These are phyloP conservation scores for Arthrocladium fulminans DNA, from an alignment of 2,329 filamentous ascomycete genomes.

Conservation along the genomic window DNA sequence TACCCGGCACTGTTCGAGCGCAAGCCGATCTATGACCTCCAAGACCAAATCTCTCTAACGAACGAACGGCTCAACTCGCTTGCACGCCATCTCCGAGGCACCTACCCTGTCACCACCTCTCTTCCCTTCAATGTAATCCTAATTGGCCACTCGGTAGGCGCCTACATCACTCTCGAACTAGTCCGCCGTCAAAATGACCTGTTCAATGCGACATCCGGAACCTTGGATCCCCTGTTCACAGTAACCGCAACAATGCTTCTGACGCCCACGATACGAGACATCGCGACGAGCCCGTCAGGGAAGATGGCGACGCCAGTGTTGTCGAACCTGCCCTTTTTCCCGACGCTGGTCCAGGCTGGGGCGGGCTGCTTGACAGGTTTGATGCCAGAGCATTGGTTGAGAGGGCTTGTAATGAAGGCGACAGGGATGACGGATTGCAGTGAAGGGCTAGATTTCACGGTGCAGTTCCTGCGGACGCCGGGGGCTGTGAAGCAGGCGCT, in stretches of 20 bases:
- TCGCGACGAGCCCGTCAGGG: conserved; percentile 55
- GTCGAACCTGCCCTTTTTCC: conserved; percentile 40
- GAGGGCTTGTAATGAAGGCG: conserved; percentile 33
- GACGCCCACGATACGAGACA: conserved; percentile 67
- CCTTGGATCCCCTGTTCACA: conserved; percentile 26
- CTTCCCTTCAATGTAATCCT: conserved; percentile 46
- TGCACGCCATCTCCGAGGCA: conserved; percentile 20
- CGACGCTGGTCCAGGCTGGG: conserved; percentile 30
- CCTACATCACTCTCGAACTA: conserved; percentile 62
- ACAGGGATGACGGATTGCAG: conserved; percentile 34
- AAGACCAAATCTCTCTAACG: conserved; percentile 42
- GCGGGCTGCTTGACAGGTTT: conserved; percentile 36
- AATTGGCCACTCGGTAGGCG: conserved; percentile 65
- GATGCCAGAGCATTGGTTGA: conserved; percentile 34
- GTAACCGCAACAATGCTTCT: conserved; percentile 52
- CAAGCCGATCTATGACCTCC: conserved; percentile 14
- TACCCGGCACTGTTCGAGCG: neutral
- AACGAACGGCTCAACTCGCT: conserved; percentile 36
- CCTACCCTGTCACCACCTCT: conserved; percentile 1
- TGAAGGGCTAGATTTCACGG: conserved; percentile 39
- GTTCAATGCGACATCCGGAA: neutral
- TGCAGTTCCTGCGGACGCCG: conserved; percentile 41
- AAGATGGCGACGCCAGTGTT: conserved; percentile 52
- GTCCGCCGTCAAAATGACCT: conserved; percentile 47
- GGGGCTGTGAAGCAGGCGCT: conserved; percentile 48